Base-by-base conservation (phyloP, 768 basidiomycete species). In the Podaxis sp. region DNA sequence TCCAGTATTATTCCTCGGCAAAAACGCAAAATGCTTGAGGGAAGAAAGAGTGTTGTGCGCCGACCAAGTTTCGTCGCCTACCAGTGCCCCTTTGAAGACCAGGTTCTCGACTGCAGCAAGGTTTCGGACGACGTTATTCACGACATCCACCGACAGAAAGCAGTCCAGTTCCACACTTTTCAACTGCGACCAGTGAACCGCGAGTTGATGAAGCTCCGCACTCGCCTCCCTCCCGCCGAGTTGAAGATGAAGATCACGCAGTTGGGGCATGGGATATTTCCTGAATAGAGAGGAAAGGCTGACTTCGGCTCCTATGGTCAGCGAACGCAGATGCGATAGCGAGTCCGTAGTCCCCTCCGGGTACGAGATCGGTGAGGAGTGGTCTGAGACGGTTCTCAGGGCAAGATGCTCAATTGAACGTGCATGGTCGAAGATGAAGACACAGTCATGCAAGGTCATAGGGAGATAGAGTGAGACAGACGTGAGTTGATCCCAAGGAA, bases 401-500 rank as follows among this genome's bases (percentile, higher is more conserved):
- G n/a, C 40, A 24, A 62, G 52, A 12, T 56, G 30, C 15, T 62
- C 61, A 19, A 62, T 33, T 0, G 33, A 24, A 11, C 15, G 17
- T 0, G 61, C 40, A 24, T 38, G 33, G 4, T 49, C 19, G 2
- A 62, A 48, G 9, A 62, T 55, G 44, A 36, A 55, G 6, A 46
- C 19, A 48, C 61, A 62, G n/a, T 62, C 53, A 13, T 62, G n/a
- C 24, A 62, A 19, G 8, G 53, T 33, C 40, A 54, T 56, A 28
- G 28, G 17, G 12, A 62, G 15, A 9, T 30, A 30, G 19, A 62
- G 22, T 26, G 42, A 36, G 26, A 62, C 59, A n/a, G 30, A 49
- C 22, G 53, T 55, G 46, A 56, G 61, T 39, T 38, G 53, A 17
- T 7, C 28, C 61, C 61, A 62, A 13, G 61, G 53, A 19, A 62